Evolutionary conservation across 371 early-diverging fungal species (phyloP), one percentile per base, ranked within the genome.

Genomic region (Apophysomyces elegans): DNA sequence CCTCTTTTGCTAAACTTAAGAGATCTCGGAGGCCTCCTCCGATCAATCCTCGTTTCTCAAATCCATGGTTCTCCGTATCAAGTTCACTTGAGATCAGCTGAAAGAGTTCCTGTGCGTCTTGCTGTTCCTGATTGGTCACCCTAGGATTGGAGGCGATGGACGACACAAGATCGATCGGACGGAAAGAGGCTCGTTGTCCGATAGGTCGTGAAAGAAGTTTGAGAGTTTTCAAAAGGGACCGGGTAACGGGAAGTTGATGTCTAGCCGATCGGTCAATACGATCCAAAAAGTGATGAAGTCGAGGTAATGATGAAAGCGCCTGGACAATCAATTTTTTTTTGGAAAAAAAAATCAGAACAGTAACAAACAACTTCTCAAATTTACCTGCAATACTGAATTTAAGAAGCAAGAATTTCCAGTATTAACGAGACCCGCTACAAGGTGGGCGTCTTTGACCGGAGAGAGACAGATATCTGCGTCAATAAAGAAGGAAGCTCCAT

Each of bases 381-480:
- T 57, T 76, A 90, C 92, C 88, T 97, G 98, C 26, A 96, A 74
- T 11, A 96, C 94, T 14, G 93, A 90, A 74, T 96, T 96, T 71
- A 97, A 80, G 68, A 95, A 97, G 73, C 98, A 97, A 37, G 96
- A 90, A 74, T 97, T 97, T 47, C 98, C 98, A 12, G 91, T 87
- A 64, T 97, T 97, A 43, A 91, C 84, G 36, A 97, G 80, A 1
- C 98, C 98, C 44, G 86, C 79, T 37, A 75, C 62, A 14, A 44
- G 26, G 18, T 59, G 37, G 32, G 56, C 61, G 7, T 59, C 60
- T 13, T 9, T 56, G 26, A 44, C 18, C 6, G 41, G 60, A 1
- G 45, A 11, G 5, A 59, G 46, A 37, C 50, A 50, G 26, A 50
- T 56, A 9, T 54, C 56, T 8, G 65, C 47, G 7, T 59, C 59